phyloP scores from a whole-genome alignment of 2,329 filamentous ascomycete genomes.

The Claviceps africana region DNA sequence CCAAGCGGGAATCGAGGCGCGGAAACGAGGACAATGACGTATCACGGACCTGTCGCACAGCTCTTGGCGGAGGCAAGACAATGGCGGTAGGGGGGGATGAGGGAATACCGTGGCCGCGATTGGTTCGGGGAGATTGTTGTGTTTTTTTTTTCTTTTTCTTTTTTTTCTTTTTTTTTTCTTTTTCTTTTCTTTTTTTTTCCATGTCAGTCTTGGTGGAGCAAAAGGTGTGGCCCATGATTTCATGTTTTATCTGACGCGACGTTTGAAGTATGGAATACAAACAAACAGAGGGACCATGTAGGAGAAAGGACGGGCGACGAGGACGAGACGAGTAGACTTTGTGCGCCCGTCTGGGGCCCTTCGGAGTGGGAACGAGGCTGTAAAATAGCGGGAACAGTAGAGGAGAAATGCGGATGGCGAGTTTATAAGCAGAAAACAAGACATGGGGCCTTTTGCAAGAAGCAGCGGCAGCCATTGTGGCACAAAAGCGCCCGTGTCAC shows the following conservation, averaged over 20 bases:
- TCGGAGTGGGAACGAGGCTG: neutral
- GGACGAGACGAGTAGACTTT: neutral
- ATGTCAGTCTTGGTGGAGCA: neutral
- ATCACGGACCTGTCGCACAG: constrained; percentile 1
- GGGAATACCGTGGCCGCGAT: neutral
- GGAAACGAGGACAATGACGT: neutral
- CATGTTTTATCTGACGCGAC: neutral
- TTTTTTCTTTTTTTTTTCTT: neutral
- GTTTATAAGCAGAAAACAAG: neutral
- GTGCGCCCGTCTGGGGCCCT: neutral
- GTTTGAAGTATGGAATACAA: neutral
- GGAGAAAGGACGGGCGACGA: neutral
- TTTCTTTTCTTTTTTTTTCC: neutral
- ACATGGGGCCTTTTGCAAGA: neutral
- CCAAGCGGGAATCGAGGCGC: neutral
- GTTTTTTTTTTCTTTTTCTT: neutral
- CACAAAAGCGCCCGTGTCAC: neutral
- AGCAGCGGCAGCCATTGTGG: neutral
- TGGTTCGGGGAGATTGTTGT: neutral
- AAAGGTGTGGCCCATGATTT: neutral
- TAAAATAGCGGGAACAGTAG: neutral
- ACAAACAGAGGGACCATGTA: neutral
- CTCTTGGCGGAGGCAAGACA: constrained; percentile 4
- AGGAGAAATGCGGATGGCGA: neutral
- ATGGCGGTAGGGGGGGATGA: neutral